Conservation (phyloP, 441 rosid genomes). For the Croton setiger region DNA sequence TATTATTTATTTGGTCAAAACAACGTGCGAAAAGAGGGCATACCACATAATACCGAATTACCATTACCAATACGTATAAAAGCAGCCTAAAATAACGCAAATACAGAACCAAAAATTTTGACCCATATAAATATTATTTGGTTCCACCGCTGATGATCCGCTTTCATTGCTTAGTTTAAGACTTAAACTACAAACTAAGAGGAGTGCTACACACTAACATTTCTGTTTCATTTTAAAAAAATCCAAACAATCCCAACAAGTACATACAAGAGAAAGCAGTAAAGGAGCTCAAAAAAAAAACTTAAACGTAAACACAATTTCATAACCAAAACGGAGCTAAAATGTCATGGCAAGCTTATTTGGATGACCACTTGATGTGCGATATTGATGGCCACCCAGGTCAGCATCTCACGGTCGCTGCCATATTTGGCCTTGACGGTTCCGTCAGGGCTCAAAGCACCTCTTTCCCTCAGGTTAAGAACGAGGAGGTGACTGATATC, state of each 20-base stretch:
- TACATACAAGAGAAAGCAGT: not conserved
- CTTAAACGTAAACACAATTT: too few species aligned
- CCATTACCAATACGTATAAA: not conserved
- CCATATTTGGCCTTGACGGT: constrained; percentile 32
- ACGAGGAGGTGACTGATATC: constrained; percentile 52
- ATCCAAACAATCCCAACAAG: not conserved
- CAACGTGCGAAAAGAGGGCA: not conserved
- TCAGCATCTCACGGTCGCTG: constrained; percentile 22
- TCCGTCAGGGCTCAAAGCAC: constrained; percentile 29
- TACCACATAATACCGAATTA: too few species aligned
- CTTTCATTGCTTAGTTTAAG: constrained; percentile 19
- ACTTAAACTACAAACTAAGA: not conserved
- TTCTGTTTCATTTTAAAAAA: not conserved
- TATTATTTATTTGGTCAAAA: not conserved
- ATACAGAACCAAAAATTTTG: constrained; percentile 24
- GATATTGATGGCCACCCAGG: constrained; percentile 16
- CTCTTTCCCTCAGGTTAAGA: constrained; percentile 47
- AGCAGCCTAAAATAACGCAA: constrained; percentile 35
- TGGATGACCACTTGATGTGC: constrained; percentile 31
- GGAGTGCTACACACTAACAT: not conserved
- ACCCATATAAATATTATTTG: constrained; percentile 17
- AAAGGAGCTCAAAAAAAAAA: not conserved
- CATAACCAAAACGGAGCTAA: not conserved
- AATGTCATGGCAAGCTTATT: constrained; percentile 36
- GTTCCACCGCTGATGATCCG: not conserved